phyloP scores from a whole-genome alignment of 345 rosid species.

The Mercurialis annua region DNA sequence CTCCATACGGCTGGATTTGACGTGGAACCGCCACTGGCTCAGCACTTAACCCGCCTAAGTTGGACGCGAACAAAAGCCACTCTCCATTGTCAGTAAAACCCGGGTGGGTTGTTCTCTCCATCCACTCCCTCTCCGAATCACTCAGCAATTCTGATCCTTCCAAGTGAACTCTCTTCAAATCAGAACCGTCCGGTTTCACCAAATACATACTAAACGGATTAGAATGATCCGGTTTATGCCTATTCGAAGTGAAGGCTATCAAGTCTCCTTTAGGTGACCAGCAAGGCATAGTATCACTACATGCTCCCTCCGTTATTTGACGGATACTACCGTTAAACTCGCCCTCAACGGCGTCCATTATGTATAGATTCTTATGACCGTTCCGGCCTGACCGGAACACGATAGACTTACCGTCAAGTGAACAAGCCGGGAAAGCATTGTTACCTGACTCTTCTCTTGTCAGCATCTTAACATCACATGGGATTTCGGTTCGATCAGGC shows the following conservation, averaged over 20 bases:
- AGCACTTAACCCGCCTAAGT: slow-evolving; percentile 56
- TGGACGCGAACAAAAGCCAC: slow-evolving; percentile 66
- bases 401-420: slow-evolving; percentile 72
- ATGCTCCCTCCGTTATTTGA: slow-evolving; percentile 65
- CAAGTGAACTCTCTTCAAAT: slow-evolving; percentile 49
- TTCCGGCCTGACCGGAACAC: slow-evolving; percentile 82
- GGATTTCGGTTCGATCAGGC: slow-evolving; percentile 41
- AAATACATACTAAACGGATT: slow-evolving; percentile 55
- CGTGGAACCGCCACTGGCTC: slow-evolving; percentile 81
- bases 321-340: slow-evolving; percentile 51
- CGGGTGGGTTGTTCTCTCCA: slow-evolving; percentile 83
- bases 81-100: slow-evolving; percentile 66
- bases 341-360: slow-evolving; percentile 59
- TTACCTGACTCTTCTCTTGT: slow-evolving; percentile 68
- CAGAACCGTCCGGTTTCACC: slow-evolving; percentile 67
- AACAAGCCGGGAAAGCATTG: slow-evolving; percentile 86
- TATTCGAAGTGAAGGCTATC: slow-evolving; percentile 88
- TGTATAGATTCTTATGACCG: slow-evolving; percentile 64
- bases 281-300: slow-evolving; percentile 85
- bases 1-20: slow-evolving; percentile 89
- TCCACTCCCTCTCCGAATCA: slow-evolving; percentile 65
- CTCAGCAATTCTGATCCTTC: slow-evolving; percentile 49
- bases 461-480: slow-evolving; percentile 60
- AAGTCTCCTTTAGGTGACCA: slow-evolving; percentile 84
- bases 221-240: slow-evolving; percentile 47